Percentiles rank a stretch among this genome's conserved stretches.
These are phyloP conservation scores for Boletellus ananas DNA, from an alignment of 768 basidiomycete species.

Conservation along the genomic window DNA sequence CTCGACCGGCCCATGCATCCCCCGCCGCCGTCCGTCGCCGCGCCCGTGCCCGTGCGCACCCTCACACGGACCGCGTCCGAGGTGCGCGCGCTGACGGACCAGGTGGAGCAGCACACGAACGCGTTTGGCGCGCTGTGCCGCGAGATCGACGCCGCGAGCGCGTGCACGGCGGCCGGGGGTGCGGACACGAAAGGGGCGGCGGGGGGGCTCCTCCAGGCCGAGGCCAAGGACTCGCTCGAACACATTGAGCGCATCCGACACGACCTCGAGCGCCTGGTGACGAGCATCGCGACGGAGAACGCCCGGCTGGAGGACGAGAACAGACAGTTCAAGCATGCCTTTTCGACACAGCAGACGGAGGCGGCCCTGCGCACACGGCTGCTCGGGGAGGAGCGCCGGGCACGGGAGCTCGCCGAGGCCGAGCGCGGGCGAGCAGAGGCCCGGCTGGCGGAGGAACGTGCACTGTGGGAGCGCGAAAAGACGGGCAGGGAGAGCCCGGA, in stretches of 20 bases:
- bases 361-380: constrained; percentile 7
- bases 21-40: too few species aligned
- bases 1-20: too few species aligned
- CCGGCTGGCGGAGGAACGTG: constrained; percentile 15
- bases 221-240: constrained; percentile 35
- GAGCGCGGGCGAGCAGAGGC: constrained; percentile 12
- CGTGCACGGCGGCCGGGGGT: constrained; percentile 30
- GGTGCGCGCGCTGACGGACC: constrained; percentile 41
- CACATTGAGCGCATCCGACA: constrained; percentile 40
- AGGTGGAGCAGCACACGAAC: constrained; percentile 38
- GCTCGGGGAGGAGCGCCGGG: constrained; percentile 22
- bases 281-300: constrained; percentile 35
- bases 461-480: constrained; percentile 5
- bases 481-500: background rate
- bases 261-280: constrained; percentile 39
- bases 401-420: constrained; percentile 16
- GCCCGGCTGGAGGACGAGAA: constrained; percentile 25
- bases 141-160: constrained; percentile 39
- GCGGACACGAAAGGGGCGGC: constrained; percentile 34
- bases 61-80: constrained; percentile 41
- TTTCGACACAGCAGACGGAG: constrained; percentile 10
- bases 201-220: constrained; percentile 38
- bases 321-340: constrained; percentile 8
- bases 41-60: constrained; percentile 29
- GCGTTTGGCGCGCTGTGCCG: constrained; percentile 40